Conservation (phyloP, 768 basidiomycete genomes). For the Saitozyma podzolica region DNA sequence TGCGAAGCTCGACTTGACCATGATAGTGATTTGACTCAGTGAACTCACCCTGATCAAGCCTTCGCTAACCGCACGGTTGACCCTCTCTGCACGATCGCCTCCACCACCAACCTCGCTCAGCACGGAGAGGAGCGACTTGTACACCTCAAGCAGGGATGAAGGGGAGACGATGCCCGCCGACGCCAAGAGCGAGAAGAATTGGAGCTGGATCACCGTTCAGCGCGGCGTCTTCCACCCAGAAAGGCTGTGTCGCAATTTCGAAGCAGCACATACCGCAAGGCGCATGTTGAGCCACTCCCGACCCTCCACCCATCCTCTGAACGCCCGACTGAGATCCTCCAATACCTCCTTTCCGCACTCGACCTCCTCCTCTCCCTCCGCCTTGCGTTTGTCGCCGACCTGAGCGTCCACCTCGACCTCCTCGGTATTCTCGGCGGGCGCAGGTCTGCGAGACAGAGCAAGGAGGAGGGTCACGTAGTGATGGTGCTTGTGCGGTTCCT, state of each 20-base stretch:
- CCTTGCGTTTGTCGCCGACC: constrained; percentile 53
- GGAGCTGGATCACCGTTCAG: constrained; percentile 62
- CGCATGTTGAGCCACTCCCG: constrained; percentile 87
- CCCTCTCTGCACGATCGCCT: constrained; percentile 46
- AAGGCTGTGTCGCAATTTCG: background rate
- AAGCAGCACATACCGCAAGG: constrained; percentile 66
- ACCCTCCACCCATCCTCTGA: constrained; percentile 83
- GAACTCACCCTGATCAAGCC: constrained; percentile 43
- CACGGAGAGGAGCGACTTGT: constrained; percentile 80
- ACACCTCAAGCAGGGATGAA: constrained; percentile 74
- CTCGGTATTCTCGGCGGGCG: constrained; percentile 18
- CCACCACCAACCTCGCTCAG: constrained; percentile 55
- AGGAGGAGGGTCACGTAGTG: constrained; percentile 80
- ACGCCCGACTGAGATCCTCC: constrained; percentile 88
- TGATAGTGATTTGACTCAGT: background rate
- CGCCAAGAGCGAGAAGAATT: constrained; percentile 87
- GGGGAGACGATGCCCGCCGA: constrained; percentile 71
- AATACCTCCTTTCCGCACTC: constrained; percentile 69
- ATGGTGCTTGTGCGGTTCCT: constrained; percentile 91
- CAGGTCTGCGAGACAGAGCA: constrained; percentile 55
- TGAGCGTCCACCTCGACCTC: constrained; percentile 57
- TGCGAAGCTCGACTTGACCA: too few species aligned
- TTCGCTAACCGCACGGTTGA: constrained; percentile 46
- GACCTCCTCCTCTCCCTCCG: constrained; percentile 50
- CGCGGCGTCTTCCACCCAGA: background rate